Percentiles rank a stretch among this genome's conserved stretches.
Conservation (phyloP, 176 grass and related monocot genomes). For the Aegilops sharonensis region DNA sequence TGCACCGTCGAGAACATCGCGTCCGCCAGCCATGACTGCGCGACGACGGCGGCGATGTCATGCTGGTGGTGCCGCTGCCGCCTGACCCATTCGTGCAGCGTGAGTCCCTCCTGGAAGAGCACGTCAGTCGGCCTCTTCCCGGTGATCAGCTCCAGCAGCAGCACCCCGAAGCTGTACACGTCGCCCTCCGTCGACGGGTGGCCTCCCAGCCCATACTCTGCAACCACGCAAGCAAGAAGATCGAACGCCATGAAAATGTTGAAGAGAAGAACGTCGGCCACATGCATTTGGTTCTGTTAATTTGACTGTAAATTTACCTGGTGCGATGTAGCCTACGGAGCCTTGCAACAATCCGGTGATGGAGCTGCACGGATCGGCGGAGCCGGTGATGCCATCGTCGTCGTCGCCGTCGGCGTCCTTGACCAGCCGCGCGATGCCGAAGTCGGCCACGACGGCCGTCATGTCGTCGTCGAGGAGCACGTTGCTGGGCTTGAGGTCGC, state of each 20-base stretch:
- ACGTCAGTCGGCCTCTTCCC: slow-evolving; percentile 77
- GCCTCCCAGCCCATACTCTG: slow-evolving; percentile 92
- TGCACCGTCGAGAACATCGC: slow-evolving; percentile 6
- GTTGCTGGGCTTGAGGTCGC: slow-evolving; percentile 94
- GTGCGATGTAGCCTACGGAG: slow-evolving; percentile 92
- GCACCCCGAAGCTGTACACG: slow-evolving; percentile 92
- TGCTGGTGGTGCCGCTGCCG: slow-evolving; percentile 61
- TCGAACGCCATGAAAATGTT: not conserved
- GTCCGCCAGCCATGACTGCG: slow-evolving; percentile 49
- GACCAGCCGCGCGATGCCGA: slow-evolving; percentile 70
- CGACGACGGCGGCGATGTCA: slow-evolving; percentile 46
- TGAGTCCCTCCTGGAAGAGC: slow-evolving; percentile 85
- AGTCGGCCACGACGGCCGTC: slow-evolving; percentile 83
- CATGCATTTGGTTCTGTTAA: not conserved
- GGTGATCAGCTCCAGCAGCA: slow-evolving; percentile 76
- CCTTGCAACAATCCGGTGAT: slow-evolving; percentile 78
- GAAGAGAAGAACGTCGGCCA: not conserved
- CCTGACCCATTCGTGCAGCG: slow-evolving; percentile 83
- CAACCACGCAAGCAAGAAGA: slow-evolving; percentile 20
- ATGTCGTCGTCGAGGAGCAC: slow-evolving; percentile 87
- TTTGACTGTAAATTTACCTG: slow-evolving; percentile 35
- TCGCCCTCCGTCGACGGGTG: slow-evolving; percentile 75
- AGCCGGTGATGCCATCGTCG: not conserved
- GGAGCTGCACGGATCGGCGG: slow-evolving; percentile 59
- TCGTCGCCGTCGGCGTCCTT: slow-evolving; percentile 37